Evolutionary conservation across 179 eudicot genomes (phyloP), one percentile per base, ranked within the genome.

Genomic region (Heliamphora pulchella): DNA sequence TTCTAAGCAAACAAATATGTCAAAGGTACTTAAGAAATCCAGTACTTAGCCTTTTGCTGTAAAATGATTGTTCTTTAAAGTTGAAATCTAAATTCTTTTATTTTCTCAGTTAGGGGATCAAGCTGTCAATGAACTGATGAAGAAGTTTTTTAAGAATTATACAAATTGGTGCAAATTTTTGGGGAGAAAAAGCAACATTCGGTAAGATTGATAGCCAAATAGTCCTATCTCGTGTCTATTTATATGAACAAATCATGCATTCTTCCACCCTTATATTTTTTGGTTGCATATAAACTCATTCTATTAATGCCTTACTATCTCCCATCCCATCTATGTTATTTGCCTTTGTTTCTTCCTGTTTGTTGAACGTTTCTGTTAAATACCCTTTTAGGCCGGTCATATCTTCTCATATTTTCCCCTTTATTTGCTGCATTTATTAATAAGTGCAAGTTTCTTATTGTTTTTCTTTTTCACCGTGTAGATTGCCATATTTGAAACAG

Each of bases 91-190:
- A 54, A 65, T 55, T 65, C 39, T 41, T 67, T 82, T 74, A 55
- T 74, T 69, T 31, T 31, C 31, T 69, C 84, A 91, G 99, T 80
- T 90, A 79, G 88, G 85, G 72, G 99, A 96, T 77, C 90, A 79
- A 78, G 92, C 93, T 82, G 83, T 92, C 78, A 91, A 92, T 85
- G 93, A 88, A 75, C 84, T 96, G 69, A 91, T 96, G 99, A 92
- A 89, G 87, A 96, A 96, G 81, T 89, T 96, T 65, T 96, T 96
- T 82, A 94, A 94, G 86, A 96, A 96, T 81, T 96, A 96, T 69
- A 91, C 94, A 68, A 89, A 86, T 74, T 96, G 99, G 99, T 94
- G 99, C 92, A 96, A 96, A 85, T 96, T 90, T 87, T 84, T 96
- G 81, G 86, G 85, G 63, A 87, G 90, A 82, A 94, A 92, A 83